These are phyloP conservation scores for Lippia alba DNA, from an alignment of 305 asterid genomes.

Conservation along the genomic window DNA sequence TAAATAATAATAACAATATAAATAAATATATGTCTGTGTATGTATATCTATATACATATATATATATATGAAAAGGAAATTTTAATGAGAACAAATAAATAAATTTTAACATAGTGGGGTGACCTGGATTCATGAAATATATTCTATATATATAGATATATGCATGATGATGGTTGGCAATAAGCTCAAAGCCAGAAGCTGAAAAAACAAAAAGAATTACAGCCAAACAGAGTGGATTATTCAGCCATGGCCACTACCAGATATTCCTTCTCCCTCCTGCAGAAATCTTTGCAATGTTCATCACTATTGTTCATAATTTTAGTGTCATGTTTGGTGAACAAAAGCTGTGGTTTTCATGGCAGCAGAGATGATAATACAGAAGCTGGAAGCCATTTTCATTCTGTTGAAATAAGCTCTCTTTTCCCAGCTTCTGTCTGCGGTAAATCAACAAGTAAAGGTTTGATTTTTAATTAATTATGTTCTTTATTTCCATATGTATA, in stretches of 20 bases:
- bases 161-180: slow-evolving; percentile 13
- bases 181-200: slow-evolving; percentile 7
- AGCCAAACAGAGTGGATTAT: slow-evolving; percentile 5
- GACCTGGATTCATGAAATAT: slow-evolving; percentile 30
- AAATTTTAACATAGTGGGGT: slow-evolving; percentile 24
- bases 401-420: slow-evolving; percentile 50
- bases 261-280: slow-evolving; percentile 24
- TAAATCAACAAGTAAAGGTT: slow-evolving; percentile 34
- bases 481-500: neutral
- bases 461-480: neutral
- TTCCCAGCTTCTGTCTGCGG: slow-evolving; percentile 57
- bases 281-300: slow-evolving; percentile 27
- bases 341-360: slow-evolving; percentile 34
- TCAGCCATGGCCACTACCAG: slow-evolving; percentile 38
- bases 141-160: slow-evolving; percentile 12
- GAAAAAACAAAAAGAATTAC: neutral
- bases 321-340: slow-evolving; percentile 27
- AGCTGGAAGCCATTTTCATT: slow-evolving; percentile 39
- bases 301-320: slow-evolving; percentile 27
- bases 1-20: no score
- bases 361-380: slow-evolving; percentile 11
- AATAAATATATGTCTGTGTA: no score
- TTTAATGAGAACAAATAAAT: slow-evolving; percentile 18
- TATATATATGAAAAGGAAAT: neutral
- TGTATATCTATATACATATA: no score